Percentiles rank a stretch among this genome's conserved stretches.
Evolutionary conservation across 345 rosid species (phyloP).

Genomic region (Aethionema arabicum): DNA sequence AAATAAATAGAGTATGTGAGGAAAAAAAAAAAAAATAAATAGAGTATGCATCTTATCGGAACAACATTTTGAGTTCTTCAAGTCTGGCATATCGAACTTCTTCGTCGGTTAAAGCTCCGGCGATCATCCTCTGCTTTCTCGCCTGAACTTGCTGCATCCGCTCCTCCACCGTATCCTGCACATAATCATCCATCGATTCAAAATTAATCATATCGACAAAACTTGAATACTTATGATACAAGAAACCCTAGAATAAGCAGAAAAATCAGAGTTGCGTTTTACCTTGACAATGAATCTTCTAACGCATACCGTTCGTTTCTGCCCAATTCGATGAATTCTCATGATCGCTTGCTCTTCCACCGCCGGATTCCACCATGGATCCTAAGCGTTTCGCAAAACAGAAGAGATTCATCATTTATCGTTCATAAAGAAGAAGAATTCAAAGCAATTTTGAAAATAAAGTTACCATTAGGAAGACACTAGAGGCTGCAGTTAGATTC

Average conservation of each 20-base stretch:
- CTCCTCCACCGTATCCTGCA: constrained; percentile 58
- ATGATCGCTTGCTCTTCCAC: constrained; percentile 70
- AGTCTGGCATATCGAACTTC: constrained; percentile 64
- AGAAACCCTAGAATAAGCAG: neutral
- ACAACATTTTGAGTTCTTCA: constrained; percentile 69
- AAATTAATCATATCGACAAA: neutral
- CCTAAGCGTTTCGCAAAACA: constrained; percentile 33
- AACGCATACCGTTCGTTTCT: constrained; percentile 49
- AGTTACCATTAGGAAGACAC: constrained; percentile 57
- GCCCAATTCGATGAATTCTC: constrained; percentile 68
- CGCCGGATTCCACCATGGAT: constrained; percentile 84
- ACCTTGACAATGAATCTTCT: constrained; percentile 64
- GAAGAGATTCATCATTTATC: neutral
- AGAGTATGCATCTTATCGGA: constrained; percentile 36
- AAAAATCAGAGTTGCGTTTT: neutral
- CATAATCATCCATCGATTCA: neutral
- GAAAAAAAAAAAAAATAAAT: neutral
- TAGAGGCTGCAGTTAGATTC: constrained; percentile 70
- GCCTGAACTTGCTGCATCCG: constrained; percentile 68
- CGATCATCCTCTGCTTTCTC: constrained; percentile 62
- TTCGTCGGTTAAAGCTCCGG: constrained; percentile 66
- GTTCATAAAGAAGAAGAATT: neutral
- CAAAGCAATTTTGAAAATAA: neutral
- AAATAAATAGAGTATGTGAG: neutral
- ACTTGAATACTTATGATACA: neutral